Evolutionary conservation across 305 asterid species (phyloP).

Genomic region (Fraxinus dipetala): DNA sequence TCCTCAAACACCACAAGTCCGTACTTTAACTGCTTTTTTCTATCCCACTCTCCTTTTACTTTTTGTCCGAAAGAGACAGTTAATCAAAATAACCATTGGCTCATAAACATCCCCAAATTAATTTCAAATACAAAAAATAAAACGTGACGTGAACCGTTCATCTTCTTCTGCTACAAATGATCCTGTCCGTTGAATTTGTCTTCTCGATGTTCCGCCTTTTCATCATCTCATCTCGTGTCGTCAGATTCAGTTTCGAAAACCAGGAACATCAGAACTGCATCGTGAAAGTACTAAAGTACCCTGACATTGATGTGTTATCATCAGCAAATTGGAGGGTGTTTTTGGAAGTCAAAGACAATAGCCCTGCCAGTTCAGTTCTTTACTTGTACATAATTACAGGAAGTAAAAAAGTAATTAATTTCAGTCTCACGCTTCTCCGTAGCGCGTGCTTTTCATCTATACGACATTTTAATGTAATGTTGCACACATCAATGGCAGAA

Average conservation of each 20-base stretch:
- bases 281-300: conserved; percentile 22
- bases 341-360: conserved; percentile 12
- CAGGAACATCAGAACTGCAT: conserved; percentile 32
- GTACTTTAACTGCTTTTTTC: background rate
- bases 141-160: conserved; percentile 20
- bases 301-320: conserved; percentile 14
- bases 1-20: conserved; percentile 18
- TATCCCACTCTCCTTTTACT: conserved; percentile 15
- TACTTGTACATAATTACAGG: conserved; percentile 30
- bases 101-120: conserved; percentile 13
- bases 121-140: conserved; percentile 2
- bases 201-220: conserved; percentile 30
- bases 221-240: conserved; percentile 38
- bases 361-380: conserved; percentile 29
- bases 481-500: conserved; percentile 98
- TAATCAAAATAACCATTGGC: conserved; percentile 26
- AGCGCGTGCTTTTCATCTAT: conserved; percentile 4
- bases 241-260: conserved; percentile 45
- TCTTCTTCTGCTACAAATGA: background rate
- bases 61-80: conserved; percentile 27
- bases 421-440: conserved; percentile 12
- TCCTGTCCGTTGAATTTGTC: conserved; percentile 22
- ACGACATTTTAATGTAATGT: conserved; percentile 82
- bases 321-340: conserved; percentile 15
- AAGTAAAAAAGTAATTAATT: conserved; percentile 12